Base-by-base conservation (phyloP, 768 basidiomycete genomes). In the Albatrellus ellisii region DNA sequence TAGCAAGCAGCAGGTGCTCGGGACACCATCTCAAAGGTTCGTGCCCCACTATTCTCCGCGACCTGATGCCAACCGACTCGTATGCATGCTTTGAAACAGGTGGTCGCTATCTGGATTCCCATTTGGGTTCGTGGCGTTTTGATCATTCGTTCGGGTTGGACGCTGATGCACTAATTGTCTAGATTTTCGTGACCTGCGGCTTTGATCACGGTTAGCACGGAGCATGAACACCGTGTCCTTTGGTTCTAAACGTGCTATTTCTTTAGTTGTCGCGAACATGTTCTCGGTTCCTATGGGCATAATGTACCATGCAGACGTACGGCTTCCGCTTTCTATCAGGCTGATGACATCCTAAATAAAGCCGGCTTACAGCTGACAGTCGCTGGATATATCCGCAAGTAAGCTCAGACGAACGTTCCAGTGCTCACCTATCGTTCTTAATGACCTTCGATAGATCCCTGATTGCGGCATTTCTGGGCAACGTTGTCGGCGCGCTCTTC, bases 121-220 rank as follows among this genome's bases (percentile, higher is more conserved):
- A 81, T 83, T 45, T 83, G 78, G 77, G 77, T 77, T 50, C 28
- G 67, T 15, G n/a, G 8, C 24, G n/a, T 10, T 12, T 15, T 17
- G n/a, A n/a, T n/a, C 4, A 9, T 18, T 27, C 10, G 6, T 14
- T 0, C 12, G 4, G 25, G 3, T 10, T 26, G 8, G 15, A 10
- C 4, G 14, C 17, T 17, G 26, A 12, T 20, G 7, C 8, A 20
- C 35, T 44, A 15, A 24, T 33, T 6, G 26, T 37, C 21, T 41
- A 79, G 77, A 63, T 78, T 18, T 84, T 83, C 54, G 80, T 84
- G 5, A 67, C 82, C 0, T 77, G 76, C 47, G 70, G 71, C 10
- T 81, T 67, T 48, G 81, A 84, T 51, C 81, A 84, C 63, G 77
- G 80, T 73, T 54, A 43, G 65, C 47, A 42, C 17, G 1, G 3